These are phyloP conservation scores for Aureobasidium sp. DNA, from an alignment of 2,329 filamentous ascomycete species.

Conservation along the genomic window DNA sequence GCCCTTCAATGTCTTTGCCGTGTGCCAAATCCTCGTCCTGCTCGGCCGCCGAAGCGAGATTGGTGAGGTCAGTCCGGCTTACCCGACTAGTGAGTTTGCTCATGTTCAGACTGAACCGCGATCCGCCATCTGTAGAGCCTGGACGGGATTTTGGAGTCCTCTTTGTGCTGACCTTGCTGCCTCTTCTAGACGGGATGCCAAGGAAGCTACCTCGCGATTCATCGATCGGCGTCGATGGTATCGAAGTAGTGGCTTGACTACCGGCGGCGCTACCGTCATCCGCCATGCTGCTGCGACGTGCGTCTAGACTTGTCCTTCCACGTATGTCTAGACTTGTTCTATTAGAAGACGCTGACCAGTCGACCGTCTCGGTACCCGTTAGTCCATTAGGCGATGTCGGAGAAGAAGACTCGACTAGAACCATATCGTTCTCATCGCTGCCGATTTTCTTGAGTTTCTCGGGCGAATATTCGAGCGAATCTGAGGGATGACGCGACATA, in stretches of 20 bases:
- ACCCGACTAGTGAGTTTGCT: conserved; percentile 27
- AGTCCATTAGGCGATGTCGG: conserved; percentile 16
- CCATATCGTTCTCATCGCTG: conserved; percentile 16
- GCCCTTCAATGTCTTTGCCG: not conserved
- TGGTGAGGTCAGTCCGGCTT: conserved; percentile 9
- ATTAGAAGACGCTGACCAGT: conserved; percentile 20
- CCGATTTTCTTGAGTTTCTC: conserved; percentile 16
- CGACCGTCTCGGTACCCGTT: conserved; percentile 3
- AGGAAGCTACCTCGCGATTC: conserved; percentile 31
- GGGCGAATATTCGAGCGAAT: conserved; percentile 14
- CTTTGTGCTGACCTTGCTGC: conserved; percentile 21
- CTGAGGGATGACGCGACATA: conserved; percentile 19
- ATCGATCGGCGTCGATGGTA: conserved; percentile 37
- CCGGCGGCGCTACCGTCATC: conserved; percentile 31
- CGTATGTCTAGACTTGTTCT: conserved; percentile 27
- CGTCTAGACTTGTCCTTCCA: conserved; percentile 30
- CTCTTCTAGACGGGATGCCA: conserved; percentile 25
- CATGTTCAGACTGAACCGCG: conserved; percentile 36
- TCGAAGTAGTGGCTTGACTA: conserved; percentile 23
- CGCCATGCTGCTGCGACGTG: conserved; percentile 33
- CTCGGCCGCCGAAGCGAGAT: not conserved
- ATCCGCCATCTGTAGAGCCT: conserved; percentile 20
- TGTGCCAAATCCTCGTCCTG: not conserved
- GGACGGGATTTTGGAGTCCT: conserved; percentile 35
- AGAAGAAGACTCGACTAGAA: conserved; percentile 14